Percentiles rank a stretch among this genome's conserved stretches.
Conservation (phyloP, 345 rosid species). For the Luvunga scandens region DNA sequence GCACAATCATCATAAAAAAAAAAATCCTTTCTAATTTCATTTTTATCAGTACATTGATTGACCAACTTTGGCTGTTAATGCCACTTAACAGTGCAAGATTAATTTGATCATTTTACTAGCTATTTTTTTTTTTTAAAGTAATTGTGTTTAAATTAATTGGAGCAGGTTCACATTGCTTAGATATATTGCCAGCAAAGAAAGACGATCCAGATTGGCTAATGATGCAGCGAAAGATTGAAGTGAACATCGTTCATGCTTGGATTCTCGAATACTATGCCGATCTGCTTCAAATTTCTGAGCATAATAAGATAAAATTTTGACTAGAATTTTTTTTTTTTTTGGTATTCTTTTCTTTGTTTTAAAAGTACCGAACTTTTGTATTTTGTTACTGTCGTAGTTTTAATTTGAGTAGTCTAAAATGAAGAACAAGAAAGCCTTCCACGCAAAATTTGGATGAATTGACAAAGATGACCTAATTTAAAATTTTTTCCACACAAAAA, state of each 20-base stretch:
- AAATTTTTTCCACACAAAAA: too few species aligned
- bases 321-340: not conserved
- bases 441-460: too few species aligned
- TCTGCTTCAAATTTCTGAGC: not conserved
- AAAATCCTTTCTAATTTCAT: too few species aligned
- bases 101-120: too few species aligned
- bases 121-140: too few species aligned
- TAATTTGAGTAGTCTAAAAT: not conserved
- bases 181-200: not conserved
- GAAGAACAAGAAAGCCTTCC: not conserved
- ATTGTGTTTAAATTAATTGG: not conserved
- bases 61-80: too few species aligned
- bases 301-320: not conserved
- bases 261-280: slow-evolving; percentile 18
- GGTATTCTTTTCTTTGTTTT: not conserved
- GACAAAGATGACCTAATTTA: too few species aligned
- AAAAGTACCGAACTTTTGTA: not conserved
- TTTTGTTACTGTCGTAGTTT: not conserved
- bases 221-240: slow-evolving; percentile 5
- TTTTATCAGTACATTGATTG: too few species aligned
- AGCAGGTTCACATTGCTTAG: slow-evolving; percentile 31
- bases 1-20: too few species aligned
- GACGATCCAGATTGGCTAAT: slow-evolving; percentile 24
- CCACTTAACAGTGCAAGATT: too few species aligned
- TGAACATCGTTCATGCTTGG: slow-evolving; percentile 17